These are phyloP conservation scores for Cymbopogon citratus DNA, from an alignment of 176 grass and related monocot genomes.

Conservation along the genomic window DNA sequence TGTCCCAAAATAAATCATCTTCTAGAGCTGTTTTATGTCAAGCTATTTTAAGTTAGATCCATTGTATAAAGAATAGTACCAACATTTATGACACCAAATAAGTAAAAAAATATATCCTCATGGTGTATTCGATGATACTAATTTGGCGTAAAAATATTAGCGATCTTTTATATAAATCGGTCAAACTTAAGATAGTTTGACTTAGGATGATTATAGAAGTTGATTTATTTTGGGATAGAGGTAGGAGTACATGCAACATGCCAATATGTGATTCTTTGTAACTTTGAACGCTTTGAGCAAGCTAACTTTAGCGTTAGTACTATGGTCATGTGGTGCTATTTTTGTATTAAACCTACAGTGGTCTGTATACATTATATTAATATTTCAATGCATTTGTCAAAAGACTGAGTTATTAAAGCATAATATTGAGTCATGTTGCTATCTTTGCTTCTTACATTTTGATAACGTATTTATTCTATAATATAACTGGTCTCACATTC, in stretches of 20 bases:
- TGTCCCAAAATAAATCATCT: background rate
- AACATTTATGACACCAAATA: background rate
- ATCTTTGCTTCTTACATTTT: slow-evolving; percentile 15
- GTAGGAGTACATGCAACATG: background rate
- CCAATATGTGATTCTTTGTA: background rate
- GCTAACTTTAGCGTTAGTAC: background rate
- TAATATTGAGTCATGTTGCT: slow-evolving; percentile 3
- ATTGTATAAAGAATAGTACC: background rate
- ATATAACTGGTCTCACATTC: slow-evolving; percentile 2
- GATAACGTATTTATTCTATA: slow-evolving; percentile 1
- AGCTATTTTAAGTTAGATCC: background rate
- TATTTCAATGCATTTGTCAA: background rate
- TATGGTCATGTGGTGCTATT: background rate
- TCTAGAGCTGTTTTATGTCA: background rate
- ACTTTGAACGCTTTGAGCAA: background rate
- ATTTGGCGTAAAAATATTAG: background rate
- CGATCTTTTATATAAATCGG: background rate
- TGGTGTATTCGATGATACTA: background rate
- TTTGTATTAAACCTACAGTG: background rate
- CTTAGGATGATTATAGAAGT: background rate
- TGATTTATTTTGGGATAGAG: background rate
- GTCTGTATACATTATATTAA: background rate
- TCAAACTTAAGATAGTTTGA: background rate
- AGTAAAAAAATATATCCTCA: background rate
- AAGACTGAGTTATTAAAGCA: background rate